Conservation (phyloP, 352 stramenopile genomes). For the Globisporangium echinulatum region DNA sequence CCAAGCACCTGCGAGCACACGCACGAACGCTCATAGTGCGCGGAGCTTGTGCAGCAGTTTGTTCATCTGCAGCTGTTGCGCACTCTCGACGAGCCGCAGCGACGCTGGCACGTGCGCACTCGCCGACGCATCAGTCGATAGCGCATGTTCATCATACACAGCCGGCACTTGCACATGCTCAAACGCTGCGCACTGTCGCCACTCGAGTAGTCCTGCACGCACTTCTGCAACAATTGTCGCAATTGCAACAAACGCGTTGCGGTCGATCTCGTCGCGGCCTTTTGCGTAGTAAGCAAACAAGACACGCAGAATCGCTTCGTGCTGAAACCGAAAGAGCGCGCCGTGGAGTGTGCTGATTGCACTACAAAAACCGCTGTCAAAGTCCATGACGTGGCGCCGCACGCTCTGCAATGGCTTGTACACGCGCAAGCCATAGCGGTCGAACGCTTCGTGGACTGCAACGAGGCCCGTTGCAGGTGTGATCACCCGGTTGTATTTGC, state of each 20-base stretch:
- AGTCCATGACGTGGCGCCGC: slow-evolving; percentile 50
- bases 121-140: neutral
- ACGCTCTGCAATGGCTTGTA: slow-evolving; percentile 35
- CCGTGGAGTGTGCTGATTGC: slow-evolving; percentile 47
- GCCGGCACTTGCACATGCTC: neutral
- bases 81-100: slow-evolving; percentile 33
- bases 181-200: slow-evolving; percentile 39
- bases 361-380: slow-evolving; percentile 36
- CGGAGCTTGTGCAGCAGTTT: slow-evolving; percentile 36
- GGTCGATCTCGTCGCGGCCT: slow-evolving; percentile 27
- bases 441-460: slow-evolving; percentile 41
- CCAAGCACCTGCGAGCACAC: neutral
- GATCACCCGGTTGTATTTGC: slow-evolving; percentile 32
- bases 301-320: slow-evolving; percentile 31
- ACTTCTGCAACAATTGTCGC: slow-evolving; percentile 58
- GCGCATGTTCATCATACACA: too few relatives aligned
- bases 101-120: neutral
- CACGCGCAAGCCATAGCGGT: slow-evolving; percentile 49
- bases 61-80: slow-evolving; percentile 36
- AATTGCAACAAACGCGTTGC: slow-evolving; percentile 47
- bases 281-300: slow-evolving; percentile 33
- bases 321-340: slow-evolving; percentile 45
- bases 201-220: slow-evolving; percentile 26
- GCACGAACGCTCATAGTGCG: slow-evolving; percentile 16
- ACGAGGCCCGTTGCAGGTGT: slow-evolving; percentile 31